phyloP scores from a whole-genome alignment of 305 asterid genomes.

The Fraxinus ornus region DNA sequence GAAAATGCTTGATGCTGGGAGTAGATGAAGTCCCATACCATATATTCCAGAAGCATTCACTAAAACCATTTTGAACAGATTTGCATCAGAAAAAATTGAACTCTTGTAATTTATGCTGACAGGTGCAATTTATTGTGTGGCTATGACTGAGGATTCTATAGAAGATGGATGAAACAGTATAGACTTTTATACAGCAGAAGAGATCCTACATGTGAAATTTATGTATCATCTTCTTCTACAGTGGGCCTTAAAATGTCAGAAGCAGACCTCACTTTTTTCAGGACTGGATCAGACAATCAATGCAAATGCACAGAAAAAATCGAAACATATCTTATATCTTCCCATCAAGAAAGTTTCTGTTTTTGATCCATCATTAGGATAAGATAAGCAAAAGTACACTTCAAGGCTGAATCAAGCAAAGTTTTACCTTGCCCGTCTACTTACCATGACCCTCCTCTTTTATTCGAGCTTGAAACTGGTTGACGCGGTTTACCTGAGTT shows the following conservation, averaged over 20 bases:
- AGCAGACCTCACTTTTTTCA: constrained; percentile 36
- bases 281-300: constrained; percentile 19
- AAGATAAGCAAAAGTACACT: constrained; percentile 16
- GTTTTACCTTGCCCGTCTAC: not conserved
- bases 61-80: constrained; percentile 22
- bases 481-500: not conserved
- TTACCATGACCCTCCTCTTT: not conserved
- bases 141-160: constrained; percentile 29
- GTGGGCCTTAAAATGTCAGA: constrained; percentile 69
- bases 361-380: constrained; percentile 23
- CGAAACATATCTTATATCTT: constrained; percentile 18
- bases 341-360: constrained; percentile 22
- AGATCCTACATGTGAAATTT: constrained; percentile 51
- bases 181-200: constrained; percentile 30
- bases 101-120: constrained; percentile 19
- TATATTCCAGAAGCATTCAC: constrained; percentile 26
- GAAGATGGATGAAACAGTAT: constrained; percentile 68
- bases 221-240: constrained; percentile 51
- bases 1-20: not conserved
- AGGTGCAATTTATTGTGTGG: constrained; percentile 19
- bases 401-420: not conserved
- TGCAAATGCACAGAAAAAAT: constrained; percentile 16
- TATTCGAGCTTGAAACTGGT: not conserved
- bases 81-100: constrained; percentile 17
- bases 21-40: constrained; percentile 24